phyloP scores from a whole-genome alignment of 495 filamentous ascomycete species.

The Umbilicaria muhlenbergii region DNA sequence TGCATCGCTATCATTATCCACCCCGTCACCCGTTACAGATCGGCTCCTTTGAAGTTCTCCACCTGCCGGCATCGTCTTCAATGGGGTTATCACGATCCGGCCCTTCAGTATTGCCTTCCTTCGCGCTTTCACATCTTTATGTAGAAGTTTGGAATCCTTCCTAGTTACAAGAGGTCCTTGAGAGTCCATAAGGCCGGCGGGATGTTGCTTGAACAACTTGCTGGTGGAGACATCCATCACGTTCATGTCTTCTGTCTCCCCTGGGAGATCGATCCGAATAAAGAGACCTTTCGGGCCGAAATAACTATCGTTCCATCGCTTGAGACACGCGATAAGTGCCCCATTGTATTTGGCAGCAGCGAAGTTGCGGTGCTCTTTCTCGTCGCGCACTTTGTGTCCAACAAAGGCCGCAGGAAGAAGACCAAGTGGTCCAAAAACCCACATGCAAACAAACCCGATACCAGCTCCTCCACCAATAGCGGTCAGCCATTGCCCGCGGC shows the following conservation, averaged over 20 bases:
- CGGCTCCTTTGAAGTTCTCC: background rate
- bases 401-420: background rate
- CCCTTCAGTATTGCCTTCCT: constrained; percentile 2
- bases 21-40: background rate
- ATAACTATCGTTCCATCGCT: background rate
- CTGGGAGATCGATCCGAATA: background rate
- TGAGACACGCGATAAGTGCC: background rate
- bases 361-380: constrained; percentile 2
- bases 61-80: background rate
- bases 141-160: constrained; percentile 1
- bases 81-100: background rate
- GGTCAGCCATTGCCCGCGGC: background rate
- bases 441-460: background rate
- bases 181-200: background rate
- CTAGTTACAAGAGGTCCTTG: background rate
- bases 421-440: no score
- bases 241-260: background rate
- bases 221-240: constrained; percentile 4
- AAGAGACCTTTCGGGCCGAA: constrained; percentile 1
- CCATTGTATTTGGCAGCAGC: background rate
- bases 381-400: background rate
- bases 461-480: background rate
- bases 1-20: background rate
- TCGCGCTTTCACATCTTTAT: constrained; percentile 1
- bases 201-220: constrained; percentile 1